Evolutionary conservation across 495 filamentous ascomycete species (phyloP), one percentile per base, ranked within the genome.

Genomic region (Podospora didyma): DNA sequence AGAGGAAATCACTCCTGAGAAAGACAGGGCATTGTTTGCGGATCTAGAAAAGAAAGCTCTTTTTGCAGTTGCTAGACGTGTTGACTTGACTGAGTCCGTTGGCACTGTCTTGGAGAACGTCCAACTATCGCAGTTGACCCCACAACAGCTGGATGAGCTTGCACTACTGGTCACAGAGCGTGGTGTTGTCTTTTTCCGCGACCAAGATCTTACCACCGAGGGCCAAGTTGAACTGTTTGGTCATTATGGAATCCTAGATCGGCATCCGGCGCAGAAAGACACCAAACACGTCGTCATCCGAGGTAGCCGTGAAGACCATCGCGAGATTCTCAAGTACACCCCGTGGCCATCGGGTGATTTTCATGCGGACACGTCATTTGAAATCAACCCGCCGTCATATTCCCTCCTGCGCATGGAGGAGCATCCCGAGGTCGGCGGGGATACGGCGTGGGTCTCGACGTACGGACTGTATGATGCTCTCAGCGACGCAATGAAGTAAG

Each of bases 361-460:
- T 60, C 78, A 81, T 47, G 73, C 78, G 12, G 78, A 81, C 58
- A 82, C 76, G 4, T 76, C 73, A 7, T 80, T 79, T 50, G 77
- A 81, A 60, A 71, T 78, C 61, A 81, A 79, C 61, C 77, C 79
- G 3, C 78, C 79, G 0, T 74, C 68, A 1, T 81, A 82, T 53
- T 79, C 77, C 1, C 58, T 82, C 26, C 67, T 82, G 21, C 67
- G 79, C 46, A 82, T 80, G 78, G 79, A 81, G 65, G 77, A 80
- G 57, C 76, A 80, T 55, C 78, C 80, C 5, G 62, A 62, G 19
- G 76, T 80, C n/a, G 79, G 79, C 20, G 80, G 78, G 11, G 79
- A 81, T 45, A 81, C 79, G 7, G 77, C 78, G 7, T 81, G 78
- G 77, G 69, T 78, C 51, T 79, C 75, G 3, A 68, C 70, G 31